Conservation (phyloP, 768 basidiomycete genomes). For the Termitomyces sp. region DNA sequence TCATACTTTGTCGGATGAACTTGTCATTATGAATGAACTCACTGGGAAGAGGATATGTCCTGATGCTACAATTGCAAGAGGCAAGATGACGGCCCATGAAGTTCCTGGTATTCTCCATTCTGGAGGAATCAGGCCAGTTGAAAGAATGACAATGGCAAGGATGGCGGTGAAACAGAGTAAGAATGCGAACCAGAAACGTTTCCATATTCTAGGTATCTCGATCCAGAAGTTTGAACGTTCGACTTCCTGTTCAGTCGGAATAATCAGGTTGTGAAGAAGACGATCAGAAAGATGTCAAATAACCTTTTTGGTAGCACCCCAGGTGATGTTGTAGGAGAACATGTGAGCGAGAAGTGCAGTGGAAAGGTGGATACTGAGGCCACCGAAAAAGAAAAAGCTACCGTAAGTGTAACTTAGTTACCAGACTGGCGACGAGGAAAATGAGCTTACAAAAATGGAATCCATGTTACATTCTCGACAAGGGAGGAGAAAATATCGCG, state of each 20-base stretch:
- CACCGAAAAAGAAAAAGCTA: constrained; percentile 78
- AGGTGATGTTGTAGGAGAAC: constrained; percentile 74
- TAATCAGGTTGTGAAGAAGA: too few relatives aligned
- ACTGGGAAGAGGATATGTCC: constrained; percentile 76
- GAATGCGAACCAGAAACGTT: constrained; percentile 70
- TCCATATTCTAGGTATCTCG: constrained; percentile 79
- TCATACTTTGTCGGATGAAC: neutral
- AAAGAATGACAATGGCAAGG: constrained; percentile 52
- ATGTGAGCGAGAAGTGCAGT: constrained; percentile 61
- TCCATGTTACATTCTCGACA: constrained; percentile 57
- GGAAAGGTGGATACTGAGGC: constrained; percentile 65
- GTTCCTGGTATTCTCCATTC: constrained; percentile 59
- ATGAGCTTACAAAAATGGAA: constrained; percentile 70
- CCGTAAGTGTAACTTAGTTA: neutral
- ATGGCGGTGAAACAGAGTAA: constrained; percentile 45
- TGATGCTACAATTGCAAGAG: constrained; percentile 61
- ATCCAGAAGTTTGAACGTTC: constrained; percentile 88
- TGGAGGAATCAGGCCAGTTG: constrained; percentile 44
- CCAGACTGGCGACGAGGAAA: constrained; percentile 5
- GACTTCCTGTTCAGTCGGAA: constrained; percentile 51
- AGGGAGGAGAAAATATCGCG: constrained; percentile 43
- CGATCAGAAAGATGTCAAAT: neutral
- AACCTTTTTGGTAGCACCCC: constrained; percentile 72
- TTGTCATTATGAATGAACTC: constrained; percentile 20
- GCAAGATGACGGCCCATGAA: constrained; percentile 74